Base-by-base conservation (phyloP, 176 grass and related monocot genomes). In the Eleusine indica region DNA sequence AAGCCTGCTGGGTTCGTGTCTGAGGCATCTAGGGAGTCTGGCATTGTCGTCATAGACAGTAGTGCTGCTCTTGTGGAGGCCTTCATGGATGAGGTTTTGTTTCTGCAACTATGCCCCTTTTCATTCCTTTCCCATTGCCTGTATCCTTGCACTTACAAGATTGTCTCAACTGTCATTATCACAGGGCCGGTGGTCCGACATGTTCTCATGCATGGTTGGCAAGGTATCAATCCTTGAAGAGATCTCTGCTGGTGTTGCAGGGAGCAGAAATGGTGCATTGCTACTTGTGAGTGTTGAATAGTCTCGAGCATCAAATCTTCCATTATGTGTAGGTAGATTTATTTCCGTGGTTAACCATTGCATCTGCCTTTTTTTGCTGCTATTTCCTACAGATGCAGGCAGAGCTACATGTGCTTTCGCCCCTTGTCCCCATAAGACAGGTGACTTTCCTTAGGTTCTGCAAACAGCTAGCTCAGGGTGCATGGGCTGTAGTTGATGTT, bases 171-270 rank as follows among this genome's bases (percentile, higher is more conserved):
- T 90, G 40, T 83, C 87, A 63, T 83, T 87, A 54, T 2, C 28
- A 30, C 70, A 99, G 96, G 67, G 44, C 32, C 85, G 75, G 35
- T 98, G 96, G 96, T 87, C 74, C 0, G 66, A 88, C 30, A 82
- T 99, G 81, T 99, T 99, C 74, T 92, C 96, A 43, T 94, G 80
- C 77, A 89, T 99, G 30, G 93, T 99, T 72, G 93, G 93, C 38
- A 90, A 92, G 70, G 71, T 86, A 16, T 84, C 87, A 6, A 87
- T 67, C 30, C 81, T 87, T 14, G 86, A 98, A 51, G 96, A 92
- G 65, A 89, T 99, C 58, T 87, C 87, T 35, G 22, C 65, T 38
- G 93, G 96, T 7, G 69, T 86, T 88, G 75, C 85, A 53, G 96
- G 87, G 30, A 92, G 65, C 74, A 93, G 93, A 89, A 88, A 99